These are phyloP conservation scores for Austroboletus eburneus DNA, from an alignment of 768 basidiomycete species.

Conservation along the genomic window DNA sequence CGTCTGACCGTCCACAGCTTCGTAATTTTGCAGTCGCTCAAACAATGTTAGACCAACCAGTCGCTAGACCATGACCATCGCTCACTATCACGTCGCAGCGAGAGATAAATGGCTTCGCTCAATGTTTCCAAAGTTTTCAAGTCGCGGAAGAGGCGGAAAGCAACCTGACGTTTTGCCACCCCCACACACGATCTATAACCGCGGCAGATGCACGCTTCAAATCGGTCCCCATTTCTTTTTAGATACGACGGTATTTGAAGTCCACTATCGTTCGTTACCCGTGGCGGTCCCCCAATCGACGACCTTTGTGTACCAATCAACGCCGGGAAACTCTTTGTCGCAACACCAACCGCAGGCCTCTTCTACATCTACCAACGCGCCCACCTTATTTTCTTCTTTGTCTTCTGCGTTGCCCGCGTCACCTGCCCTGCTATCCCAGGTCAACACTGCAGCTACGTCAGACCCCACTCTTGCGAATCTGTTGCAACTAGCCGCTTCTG, in stretches of 20 bases:
- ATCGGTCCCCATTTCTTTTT: slow-evolving; percentile 74
- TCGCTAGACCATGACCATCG: slow-evolving; percentile 11
- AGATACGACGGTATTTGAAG: slow-evolving; percentile 69
- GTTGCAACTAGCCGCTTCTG: slow-evolving; percentile 59
- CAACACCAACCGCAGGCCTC: slow-evolving; percentile 28
- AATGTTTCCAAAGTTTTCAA: slow-evolving; percentile 69
- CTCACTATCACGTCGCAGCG: slow-evolving; percentile 39
- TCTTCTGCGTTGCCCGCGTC: slow-evolving; percentile 47
- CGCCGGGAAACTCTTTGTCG: slow-evolving; percentile 21
- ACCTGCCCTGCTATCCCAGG: slow-evolving; percentile 55
- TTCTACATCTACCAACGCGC: slow-evolving; percentile 31
- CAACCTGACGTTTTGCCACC: slow-evolving; percentile 50
- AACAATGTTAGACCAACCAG: slow-evolving; percentile 50
- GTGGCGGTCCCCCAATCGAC: slow-evolving; percentile 17
- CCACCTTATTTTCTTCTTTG: slow-evolving; percentile 45
- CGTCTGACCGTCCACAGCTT: slow-evolving; percentile 38
- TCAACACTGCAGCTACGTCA: slow-evolving; percentile 60
- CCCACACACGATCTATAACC: slow-evolving; percentile 59
- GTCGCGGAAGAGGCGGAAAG: slow-evolving; percentile 57
- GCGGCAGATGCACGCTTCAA: slow-evolving; percentile 65
- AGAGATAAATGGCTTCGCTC: slow-evolving; percentile 65
- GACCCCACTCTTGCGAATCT: slow-evolving; percentile 68
- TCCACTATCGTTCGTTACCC: slow-evolving; percentile 54
- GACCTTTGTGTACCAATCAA: slow-evolving; percentile 27
- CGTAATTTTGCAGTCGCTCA: slow-evolving; percentile 61